Evolutionary conservation across 2,329 filamentous ascomycete genomes (phyloP).

Genomic region (Beauveria asiatica): DNA sequence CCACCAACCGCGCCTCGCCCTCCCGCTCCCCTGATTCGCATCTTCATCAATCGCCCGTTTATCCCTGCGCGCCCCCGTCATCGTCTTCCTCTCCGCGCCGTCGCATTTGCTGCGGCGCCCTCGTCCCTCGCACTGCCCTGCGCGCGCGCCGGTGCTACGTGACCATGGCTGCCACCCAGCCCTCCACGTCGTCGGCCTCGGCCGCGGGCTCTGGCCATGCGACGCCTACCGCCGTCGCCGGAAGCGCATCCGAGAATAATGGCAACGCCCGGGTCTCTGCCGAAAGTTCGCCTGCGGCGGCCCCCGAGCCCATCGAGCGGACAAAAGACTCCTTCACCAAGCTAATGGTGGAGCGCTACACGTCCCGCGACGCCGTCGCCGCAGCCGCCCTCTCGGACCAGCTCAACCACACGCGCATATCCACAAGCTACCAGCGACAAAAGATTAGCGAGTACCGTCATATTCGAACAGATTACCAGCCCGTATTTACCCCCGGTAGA

Average conservation of each 20-base stretch:
- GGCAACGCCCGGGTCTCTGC: slow-evolving; percentile 16
- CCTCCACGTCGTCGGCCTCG: slow-evolving; percentile 26
- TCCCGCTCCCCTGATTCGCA: neutral
- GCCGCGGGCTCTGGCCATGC: slow-evolving; percentile 25
- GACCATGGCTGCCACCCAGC: slow-evolving; percentile 35
- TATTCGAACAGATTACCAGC: slow-evolving; percentile 46
- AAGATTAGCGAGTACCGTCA: slow-evolving; percentile 63
- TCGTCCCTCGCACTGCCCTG: neutral
- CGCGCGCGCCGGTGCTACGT: slow-evolving; percentile 20
- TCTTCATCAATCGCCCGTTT: neutral
- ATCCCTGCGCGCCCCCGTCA: neutral
- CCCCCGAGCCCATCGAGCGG: slow-evolving; percentile 33
- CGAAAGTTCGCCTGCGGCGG: slow-evolving; percentile 11
- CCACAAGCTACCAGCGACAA: slow-evolving; percentile 54
- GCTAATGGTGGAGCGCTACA: slow-evolving; percentile 45
- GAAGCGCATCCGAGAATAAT: slow-evolving; percentile 19
- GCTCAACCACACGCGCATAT: slow-evolving; percentile 44
- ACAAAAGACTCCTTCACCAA: slow-evolving; percentile 48
- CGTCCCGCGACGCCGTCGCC: slow-evolving; percentile 46
- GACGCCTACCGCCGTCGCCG: slow-evolving; percentile 18
- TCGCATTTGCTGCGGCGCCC: slow-evolving; percentile 13
- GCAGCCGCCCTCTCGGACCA: slow-evolving; percentile 42
- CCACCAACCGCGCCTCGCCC: neutral
- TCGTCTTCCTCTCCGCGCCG: neutral
- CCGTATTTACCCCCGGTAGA: slow-evolving; percentile 46